Percentiles rank a stretch among this genome's conserved stretches.
Conservation (phyloP, 2,329 filamentous ascomycete species). For the Trichophaea hybrida region DNA sequence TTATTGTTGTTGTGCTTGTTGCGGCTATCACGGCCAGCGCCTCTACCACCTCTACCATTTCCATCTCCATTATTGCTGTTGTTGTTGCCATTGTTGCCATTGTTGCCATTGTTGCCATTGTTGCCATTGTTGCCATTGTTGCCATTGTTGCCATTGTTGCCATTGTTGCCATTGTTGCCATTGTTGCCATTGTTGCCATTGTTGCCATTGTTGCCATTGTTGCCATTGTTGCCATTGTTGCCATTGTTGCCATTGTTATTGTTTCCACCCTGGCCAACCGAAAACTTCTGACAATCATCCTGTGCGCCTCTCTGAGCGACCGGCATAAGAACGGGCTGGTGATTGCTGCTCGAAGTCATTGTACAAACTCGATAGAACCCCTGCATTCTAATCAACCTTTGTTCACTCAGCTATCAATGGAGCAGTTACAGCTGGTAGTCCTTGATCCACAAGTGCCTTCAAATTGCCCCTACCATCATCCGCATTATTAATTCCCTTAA, state of each 20-base stretch:
- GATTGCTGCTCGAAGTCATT: slow-evolving; percentile 39
- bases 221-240: not conserved
- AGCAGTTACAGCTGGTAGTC: slow-evolving; percentile 31
- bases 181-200: not conserved
- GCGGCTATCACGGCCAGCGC: not conserved
- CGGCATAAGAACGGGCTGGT: slow-evolving; percentile 46
- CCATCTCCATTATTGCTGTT: not conserved
- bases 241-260: not conserved
- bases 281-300: slow-evolving; percentile 41
- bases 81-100: not conserved
- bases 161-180: not conserved
- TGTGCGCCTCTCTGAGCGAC: slow-evolving; percentile 41
- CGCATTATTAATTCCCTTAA: slow-evolving; percentile 44
- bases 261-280: slow-evolving; percentile 29
- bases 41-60: not conserved
- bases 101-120: not conserved
- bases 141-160: not conserved
- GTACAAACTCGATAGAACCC: slow-evolving; percentile 41
- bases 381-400: not conserved
- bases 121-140: not conserved
- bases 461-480: slow-evolving; percentile 38
- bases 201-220: slow-evolving; percentile 8
- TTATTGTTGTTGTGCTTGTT: not conserved
- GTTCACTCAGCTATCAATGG: not conserved
- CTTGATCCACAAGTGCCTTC: slow-evolving; percentile 34